These are phyloP conservation scores for Phyllosticta ampelicida DNA, from an alignment of 2,329 filamentous ascomycete species.

Conservation along the genomic window DNA sequence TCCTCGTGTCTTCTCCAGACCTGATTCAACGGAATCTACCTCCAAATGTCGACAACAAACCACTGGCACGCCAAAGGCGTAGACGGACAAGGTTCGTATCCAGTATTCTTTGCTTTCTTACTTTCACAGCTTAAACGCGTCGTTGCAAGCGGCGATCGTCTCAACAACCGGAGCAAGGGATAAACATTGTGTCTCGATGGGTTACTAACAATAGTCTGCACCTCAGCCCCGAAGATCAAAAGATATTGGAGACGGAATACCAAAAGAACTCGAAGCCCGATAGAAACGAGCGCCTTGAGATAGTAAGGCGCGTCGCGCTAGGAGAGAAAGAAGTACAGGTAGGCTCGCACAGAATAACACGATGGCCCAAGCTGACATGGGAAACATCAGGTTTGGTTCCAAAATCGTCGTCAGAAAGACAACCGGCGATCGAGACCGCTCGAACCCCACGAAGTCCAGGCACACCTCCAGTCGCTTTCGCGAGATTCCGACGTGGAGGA, in stretches of 20 bases:
- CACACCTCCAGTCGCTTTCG: slow-evolving; percentile 11
- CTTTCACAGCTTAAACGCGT: neutral
- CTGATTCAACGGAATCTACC: slow-evolving; percentile 46
- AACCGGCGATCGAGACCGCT: slow-evolving; percentile 79
- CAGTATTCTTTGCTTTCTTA: neutral
- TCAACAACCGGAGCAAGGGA: neutral
- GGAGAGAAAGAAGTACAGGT: slow-evolving; percentile 97
- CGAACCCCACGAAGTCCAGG: slow-evolving; percentile 18
- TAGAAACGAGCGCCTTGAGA: slow-evolving; percentile 72
- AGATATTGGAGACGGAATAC: slow-evolving; percentile 78
- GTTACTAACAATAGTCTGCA: slow-evolving; percentile 4
- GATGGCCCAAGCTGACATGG: slow-evolving; percentile 16
- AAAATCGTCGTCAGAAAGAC: slow-evolving; percentile 88
- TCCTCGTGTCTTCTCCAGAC: slow-evolving; percentile 49
- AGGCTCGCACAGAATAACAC: slow-evolving; percentile 17
- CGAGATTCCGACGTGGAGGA: neutral
- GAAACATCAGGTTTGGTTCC: slow-evolving; percentile 77
- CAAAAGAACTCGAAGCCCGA: slow-evolving; percentile 79
- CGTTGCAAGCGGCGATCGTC: neutral
- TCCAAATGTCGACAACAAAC: slow-evolving; percentile 48
- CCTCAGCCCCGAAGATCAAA: slow-evolving; percentile 60
- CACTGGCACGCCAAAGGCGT: slow-evolving; percentile 49
- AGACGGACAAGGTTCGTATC: slow-evolving; percentile 48
- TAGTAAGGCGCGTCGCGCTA: slow-evolving; percentile 75
- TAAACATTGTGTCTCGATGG: neutral